Evolutionary conservation across 2,329 filamentous ascomycete genomes (phyloP), one percentile per base, ranked within the genome.

Genomic region (Colletotrichum musae): DNA sequence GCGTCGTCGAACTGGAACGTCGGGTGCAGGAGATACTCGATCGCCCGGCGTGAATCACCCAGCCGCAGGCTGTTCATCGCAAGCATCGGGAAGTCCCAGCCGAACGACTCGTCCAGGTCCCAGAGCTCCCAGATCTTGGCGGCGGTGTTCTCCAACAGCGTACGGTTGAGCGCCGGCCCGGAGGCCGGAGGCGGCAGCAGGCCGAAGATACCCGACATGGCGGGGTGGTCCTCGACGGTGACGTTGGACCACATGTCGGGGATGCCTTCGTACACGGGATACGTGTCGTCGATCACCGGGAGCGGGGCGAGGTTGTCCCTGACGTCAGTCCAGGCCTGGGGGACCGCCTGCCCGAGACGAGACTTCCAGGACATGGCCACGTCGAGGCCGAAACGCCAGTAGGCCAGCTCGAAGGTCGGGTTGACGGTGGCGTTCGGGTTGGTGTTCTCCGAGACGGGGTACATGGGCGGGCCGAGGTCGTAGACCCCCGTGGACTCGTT

Each of bases 331-430:
- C 88, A 91, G 2, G 75, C 72, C 0, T 73, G 53, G 0, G 88
- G 87, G 0, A 83, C 75, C 0, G 79, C 52, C n/a, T 82, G 77
- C 2, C 77, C 77, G 56, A 85, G 84, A 4, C 87, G 80, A 54
- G 77, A 67, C 73, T 86, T 87, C 88, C 88, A 91, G 10, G 77
- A 72, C 2, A 81, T 78, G 4, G 88, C 88, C 1, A 89, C 75
- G 26, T 86, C 82, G 16, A 90, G 80, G 1, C 88, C 88, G 68
- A 90, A 90, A 16, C 85, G 82, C 88, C 88, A 90, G 76, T 91
- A 91, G 6, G 88, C 85, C 6, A 87, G 78, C 77, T 91, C 88
- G 64, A 90, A 91, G 0, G 87, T 84, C 18, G 88, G 86, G 72
- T 90, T 90, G 2, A 85, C 74, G 0, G 88, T 90, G 1, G 73